Base-by-base conservation (phyloP, 1,139 yeast species). In the Kodamaea fungicola region DNA sequence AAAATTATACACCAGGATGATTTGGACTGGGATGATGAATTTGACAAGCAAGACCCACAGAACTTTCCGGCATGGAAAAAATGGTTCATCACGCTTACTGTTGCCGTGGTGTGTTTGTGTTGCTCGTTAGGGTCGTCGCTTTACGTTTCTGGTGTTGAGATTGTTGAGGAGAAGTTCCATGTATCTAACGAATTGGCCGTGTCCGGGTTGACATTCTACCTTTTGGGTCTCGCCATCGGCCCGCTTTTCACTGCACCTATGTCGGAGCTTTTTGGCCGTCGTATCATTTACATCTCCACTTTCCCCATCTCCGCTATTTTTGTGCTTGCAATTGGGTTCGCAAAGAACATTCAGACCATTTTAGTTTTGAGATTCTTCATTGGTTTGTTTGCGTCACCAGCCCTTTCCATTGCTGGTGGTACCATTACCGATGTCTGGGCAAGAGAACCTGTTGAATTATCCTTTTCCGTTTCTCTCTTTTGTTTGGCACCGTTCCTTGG, bases 341-440 rank as follows among this genome's bases (percentile, higher is more conserved):
- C 86, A 1, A 57, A 67, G 22, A 75, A 81, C 45, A 78, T 83
- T 43, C 61, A 75, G 37, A 67, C 76, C 22, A 67, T 85, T 29
- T 64, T 86, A 34, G 83, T 87, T 2, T 63, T 86, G 37, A 70
- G 97, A 48, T 85, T 88, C 56, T 76, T 89, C 48, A 75, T 89
- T 28, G 97, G 97, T 3, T 68, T 83, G 24, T 71, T 84, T 41
- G 86, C 94, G 1, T 79, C 92, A 4, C 96, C 96, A 4, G 89
- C 95, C 0, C 69, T 89, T 54, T 81, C 95, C 3, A 79, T 86
- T 47, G 96, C 92, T 8, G 94, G 90, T 41, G 97, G 96, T 42
- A 79, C 95, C 3, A 75, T 88, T 43, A 73, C 83, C 41, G 97
- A 89, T 60, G 62, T 83, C 30, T 83, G 87, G 82, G 49, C 59